Evolutionary conservation across 805 yeast species (phyloP).

Genomic region (Tetrapisispora iriomotensis): DNA sequence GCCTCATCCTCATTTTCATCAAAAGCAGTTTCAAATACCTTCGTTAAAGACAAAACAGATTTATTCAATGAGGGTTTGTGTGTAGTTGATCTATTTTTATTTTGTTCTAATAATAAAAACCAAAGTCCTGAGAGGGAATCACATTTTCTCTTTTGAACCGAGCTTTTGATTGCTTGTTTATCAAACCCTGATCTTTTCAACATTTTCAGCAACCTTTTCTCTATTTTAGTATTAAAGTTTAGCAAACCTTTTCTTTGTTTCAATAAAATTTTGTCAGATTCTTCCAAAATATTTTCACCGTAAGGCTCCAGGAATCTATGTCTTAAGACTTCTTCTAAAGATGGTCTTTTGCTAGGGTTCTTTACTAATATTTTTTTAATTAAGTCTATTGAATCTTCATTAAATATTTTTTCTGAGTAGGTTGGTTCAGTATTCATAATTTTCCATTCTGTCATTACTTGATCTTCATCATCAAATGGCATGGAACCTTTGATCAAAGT

Average conservation of each 20-base stretch:
- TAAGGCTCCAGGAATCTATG: constrained; percentile 42
- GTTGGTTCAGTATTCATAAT: constrained; percentile 60
- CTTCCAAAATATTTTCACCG: constrained; percentile 35
- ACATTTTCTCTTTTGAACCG: constrained; percentile 49
- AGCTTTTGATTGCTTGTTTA: constrained; percentile 45
- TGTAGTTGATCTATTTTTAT: constrained; percentile 23
- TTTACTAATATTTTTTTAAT: constrained; percentile 51
- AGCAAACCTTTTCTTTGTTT: constrained; percentile 29
- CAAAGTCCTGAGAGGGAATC: constrained; percentile 70
- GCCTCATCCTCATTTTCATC: neutral
- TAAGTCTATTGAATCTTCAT: constrained; percentile 42
- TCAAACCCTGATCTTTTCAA: constrained; percentile 56
- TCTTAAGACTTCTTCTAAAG: constrained; percentile 39
- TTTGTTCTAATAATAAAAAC: constrained; percentile 51
- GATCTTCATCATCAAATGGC: constrained; percentile 86
- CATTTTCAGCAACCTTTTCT: constrained; percentile 49
- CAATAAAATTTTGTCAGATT: constrained; percentile 30
- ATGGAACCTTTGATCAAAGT: constrained; percentile 76
- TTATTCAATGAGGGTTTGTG: constrained; percentile 28
- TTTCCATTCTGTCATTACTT: constrained; percentile 44
- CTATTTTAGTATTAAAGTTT: constrained; percentile 52
- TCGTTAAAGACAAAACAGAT: constrained; percentile 27
- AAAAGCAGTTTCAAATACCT: constrained; percentile 19
- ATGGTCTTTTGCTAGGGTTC: constrained; percentile 55
- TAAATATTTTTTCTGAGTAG: constrained; percentile 36